Conservation (phyloP, 768 basidiomycete species). For the Lactarius sanguifluus region DNA sequence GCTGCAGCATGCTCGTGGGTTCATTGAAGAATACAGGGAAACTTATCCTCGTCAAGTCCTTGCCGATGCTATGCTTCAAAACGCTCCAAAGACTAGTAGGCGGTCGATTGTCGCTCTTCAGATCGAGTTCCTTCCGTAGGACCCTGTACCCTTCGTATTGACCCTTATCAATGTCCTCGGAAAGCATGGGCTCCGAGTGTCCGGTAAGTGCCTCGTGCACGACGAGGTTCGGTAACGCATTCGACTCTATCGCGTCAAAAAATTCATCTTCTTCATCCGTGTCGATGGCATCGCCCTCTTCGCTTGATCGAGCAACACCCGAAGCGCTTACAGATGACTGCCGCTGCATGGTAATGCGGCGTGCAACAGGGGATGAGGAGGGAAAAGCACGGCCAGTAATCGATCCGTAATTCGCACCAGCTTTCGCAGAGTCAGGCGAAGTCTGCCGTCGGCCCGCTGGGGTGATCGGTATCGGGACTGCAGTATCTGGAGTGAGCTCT, state of each 20-base stretch:
- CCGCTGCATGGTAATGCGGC: slow-evolving; percentile 24
- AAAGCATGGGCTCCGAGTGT: slow-evolving; percentile 39
- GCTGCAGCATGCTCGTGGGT: slow-evolving; percentile 94
- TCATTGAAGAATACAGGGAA: slow-evolving; percentile 95
- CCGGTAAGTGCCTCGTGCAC: slow-evolving; percentile 63
- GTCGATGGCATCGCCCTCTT: slow-evolving; percentile 41
- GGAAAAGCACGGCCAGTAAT: slow-evolving; percentile 16
- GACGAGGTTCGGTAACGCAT: slow-evolving; percentile 71
- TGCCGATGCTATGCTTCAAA: slow-evolving; percentile 92
- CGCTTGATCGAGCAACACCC: slow-evolving; percentile 1
- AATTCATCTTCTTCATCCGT: slow-evolving; percentile 94
- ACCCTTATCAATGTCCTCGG: slow-evolving; percentile 39
- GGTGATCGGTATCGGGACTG: slow-evolving; percentile 8
- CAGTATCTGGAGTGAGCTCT: slow-evolving; percentile 16
- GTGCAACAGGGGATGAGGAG: neutral
- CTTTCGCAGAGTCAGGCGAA: slow-evolving; percentile 8
- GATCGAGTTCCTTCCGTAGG: slow-evolving; percentile 58
- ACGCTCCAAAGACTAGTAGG: slow-evolving; percentile 93
- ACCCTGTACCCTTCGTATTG: slow-evolving; percentile 68
- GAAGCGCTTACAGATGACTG: neutral
- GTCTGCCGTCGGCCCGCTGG: neutral
- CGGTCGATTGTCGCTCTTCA: slow-evolving; percentile 76
- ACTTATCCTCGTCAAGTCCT: slow-evolving; percentile 93
- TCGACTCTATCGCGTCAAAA: slow-evolving; percentile 92
- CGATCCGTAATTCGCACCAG: slow-evolving; percentile 1